phyloP scores from a whole-genome alignment of 176 grass and related monocot genomes.

The Coix lacrymajobi region DNA sequence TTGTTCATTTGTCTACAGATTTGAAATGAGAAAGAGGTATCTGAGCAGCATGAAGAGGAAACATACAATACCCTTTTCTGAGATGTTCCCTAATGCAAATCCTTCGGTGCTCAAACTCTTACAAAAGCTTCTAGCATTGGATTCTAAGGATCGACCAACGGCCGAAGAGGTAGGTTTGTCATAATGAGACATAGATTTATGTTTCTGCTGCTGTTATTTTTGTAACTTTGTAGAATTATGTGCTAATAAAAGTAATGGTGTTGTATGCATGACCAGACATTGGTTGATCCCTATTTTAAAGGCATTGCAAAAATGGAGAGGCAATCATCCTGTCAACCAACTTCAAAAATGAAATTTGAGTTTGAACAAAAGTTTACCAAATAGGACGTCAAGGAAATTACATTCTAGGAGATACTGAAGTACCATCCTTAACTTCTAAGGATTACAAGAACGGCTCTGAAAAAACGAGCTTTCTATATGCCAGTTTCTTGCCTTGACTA shows the following conservation, averaged over 20 bases:
- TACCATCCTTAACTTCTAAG: too few relatives aligned
- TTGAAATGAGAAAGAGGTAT: conserved; percentile 86
- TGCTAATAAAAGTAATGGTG: conserved; percentile 18
- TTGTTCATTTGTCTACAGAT: conserved; percentile 37
- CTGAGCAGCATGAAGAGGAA: conserved; percentile 76
- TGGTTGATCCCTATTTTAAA: conserved; percentile 87
- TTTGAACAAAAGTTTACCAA: conserved; percentile 85
- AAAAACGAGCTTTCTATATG: conserved; percentile 68
- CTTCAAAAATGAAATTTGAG: conserved; percentile 90
- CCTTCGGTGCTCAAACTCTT: conserved; percentile 80
- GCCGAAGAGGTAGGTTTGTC: conserved; percentile 62
- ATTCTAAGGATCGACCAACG: conserved; percentile 89
- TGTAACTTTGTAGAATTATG: neutral
- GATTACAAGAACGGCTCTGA: conserved; percentile 70
- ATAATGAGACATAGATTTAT: conserved; percentile 13
- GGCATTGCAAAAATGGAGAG: conserved; percentile 69
- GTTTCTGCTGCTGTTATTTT: neutral
- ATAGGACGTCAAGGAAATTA: conserved; percentile 86
- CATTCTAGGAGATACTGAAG: too few relatives aligned
- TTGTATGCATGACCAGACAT: conserved; percentile 41
- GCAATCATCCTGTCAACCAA: conserved; percentile 75
- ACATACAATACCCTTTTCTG: conserved; percentile 57
- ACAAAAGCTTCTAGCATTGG: conserved; percentile 83
- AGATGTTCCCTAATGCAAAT: conserved; percentile 89
- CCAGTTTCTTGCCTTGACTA: too few relatives aligned